A percentile compares a stretch with the other conserved stretches of the same genome.
These are phyloP conservation scores for Phytophthora lateralis DNA, from an alignment of 352 stramenopile species.

Conservation along the genomic window DNA sequence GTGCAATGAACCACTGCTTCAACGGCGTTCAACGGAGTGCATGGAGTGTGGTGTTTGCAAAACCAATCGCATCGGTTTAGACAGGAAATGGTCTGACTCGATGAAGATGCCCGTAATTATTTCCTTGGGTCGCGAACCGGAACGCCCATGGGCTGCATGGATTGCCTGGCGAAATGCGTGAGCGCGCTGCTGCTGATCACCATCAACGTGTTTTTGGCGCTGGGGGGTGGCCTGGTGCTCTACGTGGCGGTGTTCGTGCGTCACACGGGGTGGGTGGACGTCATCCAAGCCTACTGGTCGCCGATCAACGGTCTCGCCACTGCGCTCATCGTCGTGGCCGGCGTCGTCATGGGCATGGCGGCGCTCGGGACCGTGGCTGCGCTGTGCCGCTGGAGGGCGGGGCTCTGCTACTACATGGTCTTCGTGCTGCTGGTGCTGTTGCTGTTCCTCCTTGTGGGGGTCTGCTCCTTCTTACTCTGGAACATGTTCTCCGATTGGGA, in stretches of 20 bases:
- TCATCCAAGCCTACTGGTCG: conserved; percentile 55
- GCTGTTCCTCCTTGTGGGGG: conserved; percentile 50
- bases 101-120: background rate
- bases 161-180: conserved; percentile 33
- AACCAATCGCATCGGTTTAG: conserved; percentile 17
- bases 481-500: conserved; percentile 54
- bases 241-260: conserved; percentile 51
- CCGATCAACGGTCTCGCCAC: conserved; percentile 48
- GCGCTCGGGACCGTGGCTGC: conserved; percentile 58
- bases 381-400: conserved; percentile 53
- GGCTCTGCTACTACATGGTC: conserved; percentile 61
- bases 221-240: conserved; percentile 58
- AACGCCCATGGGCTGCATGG: conserved; percentile 34
- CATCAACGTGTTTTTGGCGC: conserved; percentile 67
- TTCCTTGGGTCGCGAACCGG: background rate
- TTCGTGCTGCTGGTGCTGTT: conserved; percentile 55
- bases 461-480: conserved; percentile 54
- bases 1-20: no score
- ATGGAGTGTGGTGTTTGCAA: conserved; percentile 3
- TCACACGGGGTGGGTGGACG: conserved; percentile 55
- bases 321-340: conserved; percentile 50
- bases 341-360: conserved; percentile 58
- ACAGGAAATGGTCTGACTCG: conserved; percentile 18
- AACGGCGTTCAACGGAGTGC: no score
- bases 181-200: conserved; percentile 52